Evolutionary conservation across 139 green algal species (phyloP), one percentile per base, ranked within the genome.

Genomic region (Tetradesmus obliquus): DNA sequence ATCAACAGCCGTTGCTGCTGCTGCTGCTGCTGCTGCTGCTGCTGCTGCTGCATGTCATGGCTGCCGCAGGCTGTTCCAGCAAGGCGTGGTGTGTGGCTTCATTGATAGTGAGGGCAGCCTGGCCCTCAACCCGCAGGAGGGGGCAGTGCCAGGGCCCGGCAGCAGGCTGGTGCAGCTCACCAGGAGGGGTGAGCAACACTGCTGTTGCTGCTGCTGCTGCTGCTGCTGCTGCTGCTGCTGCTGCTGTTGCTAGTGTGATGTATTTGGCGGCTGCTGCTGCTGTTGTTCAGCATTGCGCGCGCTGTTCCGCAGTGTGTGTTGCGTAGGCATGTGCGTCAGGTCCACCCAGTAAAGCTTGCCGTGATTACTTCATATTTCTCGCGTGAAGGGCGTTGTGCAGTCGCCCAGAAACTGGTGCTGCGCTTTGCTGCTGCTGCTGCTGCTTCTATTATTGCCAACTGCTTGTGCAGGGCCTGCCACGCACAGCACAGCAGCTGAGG

Each of bases 81-180:
- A 90, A 3, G 58, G 5, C 12, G 22, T 90, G 10, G 86, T 90
- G 24, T 82, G 45, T 55, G 86, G 83, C 22, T 88, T 88, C 57
- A 88, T 76, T n/a, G 57, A 55, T 5, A 10, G 22, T 22, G 22
- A 22, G 13, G 83, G 83, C 8, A 3, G 2, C 22, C 8, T 88
- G 57, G 13, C 20, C 5, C 83, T 88, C 57, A 88, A 88, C 83
- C 83, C 83, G 19, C n/a, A 19, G 4, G 83, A 88, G 2, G 22
- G 10, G 2, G 22, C 55, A 19, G 5, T 55, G 24, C 83, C 57
- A 15, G 83, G 57, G 8, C 55, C 83, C 9, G 83, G 83, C 83
- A 88, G 83, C 83, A 76, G 57, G 10, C 83, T 88, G 13, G 54
- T 88, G 1, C 55, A 66, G 83, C 83, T 88, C 22, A 88, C 10